Evolutionary conservation across 164 flowering plant species (phyloP), one percentile per base, ranked within the genome.

Genomic region (Vitis labrusca): DNA sequence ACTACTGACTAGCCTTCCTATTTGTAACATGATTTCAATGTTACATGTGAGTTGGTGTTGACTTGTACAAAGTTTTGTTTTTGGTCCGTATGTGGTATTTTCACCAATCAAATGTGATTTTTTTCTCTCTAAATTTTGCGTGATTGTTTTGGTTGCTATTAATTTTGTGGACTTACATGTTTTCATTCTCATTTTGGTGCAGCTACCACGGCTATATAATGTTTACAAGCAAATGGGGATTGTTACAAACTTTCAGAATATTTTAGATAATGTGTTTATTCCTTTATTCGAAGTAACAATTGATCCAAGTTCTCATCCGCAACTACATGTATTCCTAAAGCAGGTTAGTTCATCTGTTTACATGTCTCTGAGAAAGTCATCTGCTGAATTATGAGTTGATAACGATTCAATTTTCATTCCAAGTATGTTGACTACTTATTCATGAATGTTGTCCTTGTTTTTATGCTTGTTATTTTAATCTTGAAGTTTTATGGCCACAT

Each of bases 151-250:
- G 8, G 15, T 44, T 47, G 15, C 17, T 2, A 16, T n/a, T 62
- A 44, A 62, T 37, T 37, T 12, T 37, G n/a, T 47, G 65, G 9
- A n/a, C 27, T 62, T 44, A 50, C 48, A 2, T 64, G 10, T 17
- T 9, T 50, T 61, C 12, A 19, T 8, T 59, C 9, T 32, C 55
- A 30, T 27, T 74, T 64, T 2, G 9, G 17, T 76, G 73, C 85
- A 88, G 91, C 77, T 88, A 32, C 91, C 91, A 16, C 79, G 91
- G 49, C 78, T 88, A 51, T 88, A 86, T 79, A 88, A 88, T 70
- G 73, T 88, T 49, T 88, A 88, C 79, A 83, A 81, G 78, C 63
- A 68, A 57, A 88, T 88, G 91, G 91, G 91, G 66, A 86, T 83
- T 66, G 88, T 80, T 49, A 88, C 85, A 60, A 86, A 88, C 19